phyloP scores from a whole-genome alignment of 148 eudicot species.

The Cornus kousa region DNA sequence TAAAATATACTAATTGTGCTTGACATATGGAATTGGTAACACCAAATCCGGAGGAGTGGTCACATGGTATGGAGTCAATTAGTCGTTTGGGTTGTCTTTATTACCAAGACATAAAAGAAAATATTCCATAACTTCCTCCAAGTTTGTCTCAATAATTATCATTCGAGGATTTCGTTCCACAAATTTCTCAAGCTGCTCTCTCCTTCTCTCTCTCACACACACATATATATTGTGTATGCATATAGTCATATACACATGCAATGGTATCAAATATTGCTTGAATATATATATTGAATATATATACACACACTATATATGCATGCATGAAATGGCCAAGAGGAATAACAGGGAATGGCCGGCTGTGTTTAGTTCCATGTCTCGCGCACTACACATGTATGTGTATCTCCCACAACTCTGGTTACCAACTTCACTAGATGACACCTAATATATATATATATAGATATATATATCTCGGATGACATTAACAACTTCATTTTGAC shows the following conservation, averaged over 20 bases:
- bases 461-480: no score
- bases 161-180: not conserved
- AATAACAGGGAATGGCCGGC: not conserved
- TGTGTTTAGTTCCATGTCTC: not conserved
- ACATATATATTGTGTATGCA: not conserved
- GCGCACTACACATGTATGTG: not conserved
- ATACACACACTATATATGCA: no score
- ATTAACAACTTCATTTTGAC: no score
- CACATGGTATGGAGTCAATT: no score
- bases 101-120: not conserved
- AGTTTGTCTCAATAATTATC: not conserved
- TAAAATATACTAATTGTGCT: no score
- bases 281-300: no score
- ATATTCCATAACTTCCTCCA: not conserved
- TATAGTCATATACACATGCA: not conserved
- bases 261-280: not conserved
- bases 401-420: not conserved
- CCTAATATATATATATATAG: not conserved
- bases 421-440: slow-evolving; percentile 1
- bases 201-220: not conserved
- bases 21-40: no score
- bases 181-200: not conserved
- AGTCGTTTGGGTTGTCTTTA: no score
- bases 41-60: no score
- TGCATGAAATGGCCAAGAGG: not conserved